Conservation (phyloP, 2,329 filamentous ascomycete species). For the Fusarium nygamai region DNA sequence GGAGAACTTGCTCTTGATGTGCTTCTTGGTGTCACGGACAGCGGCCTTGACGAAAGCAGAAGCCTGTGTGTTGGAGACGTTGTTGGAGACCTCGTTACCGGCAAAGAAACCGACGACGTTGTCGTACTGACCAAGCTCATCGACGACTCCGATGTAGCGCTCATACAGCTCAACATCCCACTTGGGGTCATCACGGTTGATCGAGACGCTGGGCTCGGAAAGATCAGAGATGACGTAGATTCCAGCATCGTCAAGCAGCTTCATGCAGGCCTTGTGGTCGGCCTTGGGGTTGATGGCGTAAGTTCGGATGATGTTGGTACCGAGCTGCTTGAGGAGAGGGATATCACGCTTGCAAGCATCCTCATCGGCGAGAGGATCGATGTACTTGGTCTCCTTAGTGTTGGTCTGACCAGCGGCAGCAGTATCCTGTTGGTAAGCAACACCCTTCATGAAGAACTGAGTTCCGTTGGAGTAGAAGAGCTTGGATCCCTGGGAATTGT, state of each 20-base stretch:
- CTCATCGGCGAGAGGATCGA: constrained; percentile 82
- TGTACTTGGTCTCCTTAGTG: constrained; percentile 66
- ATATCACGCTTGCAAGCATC: constrained; percentile 84
- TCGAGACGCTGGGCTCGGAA: constrained; percentile 81
- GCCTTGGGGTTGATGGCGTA: constrained; percentile 87
- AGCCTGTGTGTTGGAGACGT: constrained; percentile 85
- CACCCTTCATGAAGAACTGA: constrained; percentile 83
- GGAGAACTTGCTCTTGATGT: constrained; percentile 84
- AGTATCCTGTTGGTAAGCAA: constrained; percentile 92
- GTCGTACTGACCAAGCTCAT: constrained; percentile 81
- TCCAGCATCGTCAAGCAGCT: constrained; percentile 79
- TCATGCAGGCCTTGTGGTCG: constrained; percentile 88
- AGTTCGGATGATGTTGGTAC: constrained; percentile 93
- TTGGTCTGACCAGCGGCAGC: constrained; percentile 63
- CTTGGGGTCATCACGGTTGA: constrained; percentile 80
- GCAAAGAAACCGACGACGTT: constrained; percentile 98
- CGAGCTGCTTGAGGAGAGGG: constrained; percentile 78
- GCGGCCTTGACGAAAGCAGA: constrained; percentile 98
- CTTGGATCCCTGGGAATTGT: constrained; percentile 70
- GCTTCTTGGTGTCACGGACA: constrained; percentile 93
- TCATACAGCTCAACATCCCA: constrained; percentile 84
- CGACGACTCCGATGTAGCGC: constrained; percentile 86
- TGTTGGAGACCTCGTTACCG: constrained; percentile 96
- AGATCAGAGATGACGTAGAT: constrained; percentile 97
- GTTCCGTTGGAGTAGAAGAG: constrained; percentile 86